These are phyloP conservation scores for Ascochyta viciae-villosae DNA, from an alignment of 2,329 filamentous ascomycete species.

Conservation along the genomic window DNA sequence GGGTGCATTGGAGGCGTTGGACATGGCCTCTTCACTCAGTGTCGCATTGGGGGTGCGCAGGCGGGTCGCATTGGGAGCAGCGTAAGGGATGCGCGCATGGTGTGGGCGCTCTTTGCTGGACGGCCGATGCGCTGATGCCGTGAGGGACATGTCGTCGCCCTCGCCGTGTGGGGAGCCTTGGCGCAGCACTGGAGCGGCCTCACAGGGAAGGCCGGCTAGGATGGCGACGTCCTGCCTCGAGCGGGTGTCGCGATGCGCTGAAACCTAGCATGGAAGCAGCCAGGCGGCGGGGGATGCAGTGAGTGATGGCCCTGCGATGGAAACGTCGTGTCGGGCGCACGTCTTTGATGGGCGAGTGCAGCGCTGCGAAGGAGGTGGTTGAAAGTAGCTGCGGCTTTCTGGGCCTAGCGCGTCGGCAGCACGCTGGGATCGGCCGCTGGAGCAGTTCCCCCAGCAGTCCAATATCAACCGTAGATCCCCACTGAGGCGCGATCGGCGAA, in stretches of 20 bases:
- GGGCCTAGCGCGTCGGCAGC: conserved; percentile 12
- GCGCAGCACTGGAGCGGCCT: conserved; percentile 43
- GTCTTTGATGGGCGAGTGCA: conserved; percentile 46
- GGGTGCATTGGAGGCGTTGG: conserved; percentile 48
- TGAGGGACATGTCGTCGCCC: conserved; percentile 47
- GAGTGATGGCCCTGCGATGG: conserved; percentile 44
- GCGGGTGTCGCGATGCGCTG: conserved; percentile 49
- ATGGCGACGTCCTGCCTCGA: conserved; percentile 51
- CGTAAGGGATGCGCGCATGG: conserved; percentile 50
- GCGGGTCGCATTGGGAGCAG: conserved; percentile 45
- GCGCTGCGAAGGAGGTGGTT: conserved; percentile 32
- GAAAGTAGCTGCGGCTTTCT: conserved; percentile 17
- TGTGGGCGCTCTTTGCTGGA: conserved; percentile 51
- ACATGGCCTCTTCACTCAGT: conserved; percentile 55
- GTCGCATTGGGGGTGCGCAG: conserved; percentile 52
- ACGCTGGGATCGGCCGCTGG: conserved; percentile 17
- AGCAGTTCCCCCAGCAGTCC: conserved; percentile 10
- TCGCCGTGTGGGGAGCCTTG: conserved; percentile 45
- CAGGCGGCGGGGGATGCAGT: conserved; percentile 35
- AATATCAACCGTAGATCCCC: conserved; percentile 12
- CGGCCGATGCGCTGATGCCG: conserved; percentile 48
- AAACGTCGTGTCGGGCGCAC: conserved; percentile 37
- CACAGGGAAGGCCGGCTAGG: conserved; percentile 47
- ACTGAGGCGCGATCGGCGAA: conserved; percentile 12
- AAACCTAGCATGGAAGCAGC: conserved; percentile 50